Evolutionary conservation across 2,329 filamentous ascomycete genomes (phyloP), one percentile per base, ranked within the genome.

Genomic region (Dactylellina drechsleri): DNA sequence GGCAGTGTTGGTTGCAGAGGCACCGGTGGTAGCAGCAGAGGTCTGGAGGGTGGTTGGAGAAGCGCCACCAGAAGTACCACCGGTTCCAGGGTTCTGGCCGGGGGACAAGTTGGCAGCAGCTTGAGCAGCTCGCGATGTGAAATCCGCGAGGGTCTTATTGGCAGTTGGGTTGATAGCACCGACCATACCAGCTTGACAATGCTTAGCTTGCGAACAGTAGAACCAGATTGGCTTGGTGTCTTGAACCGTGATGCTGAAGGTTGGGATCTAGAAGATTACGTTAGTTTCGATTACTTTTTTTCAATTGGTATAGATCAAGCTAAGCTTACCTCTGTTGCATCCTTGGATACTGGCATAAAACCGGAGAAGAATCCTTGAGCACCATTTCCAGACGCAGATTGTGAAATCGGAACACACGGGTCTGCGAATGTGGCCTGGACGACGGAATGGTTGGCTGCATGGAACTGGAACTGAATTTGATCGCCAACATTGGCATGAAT

Each of bases 111-210:
- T 84, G 78, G 81, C 80, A 0, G 82, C 70, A 3, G 83, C 83
- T 15, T 77, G 67, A 4, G 80, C 80, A 41, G 84, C 83, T 59
- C 83, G 75, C 13, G 77, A 64, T 20, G 74, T 77, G 75, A 79
- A 82, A 31, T 80, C 16, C 71, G 78, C 58, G 75, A 80, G 66
- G 4, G 77, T 66, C 56, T 61, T 74, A 40, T 77, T 52, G 18
- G 64, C 61, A 6, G 54, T 70, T 64, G 90, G 87, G 82, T 93
- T 93, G 80, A 93, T 89, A 36, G 91, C 90, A 84, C 91, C 90
- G 68, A 86, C 85, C 90, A 93, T 93, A 76, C 90, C 90, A 56
- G 81, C 83, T 82, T 92, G 87, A 82, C 91, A 95, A 83, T 95
- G 92, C 80, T 85, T 87, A 53, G 81, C 88, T 82, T 92, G 89